These are phyloP conservation scores for Pseudogymnoascus sp. DNA, from an alignment of 2,329 filamentous ascomycete genomes.

Conservation along the genomic window DNA sequence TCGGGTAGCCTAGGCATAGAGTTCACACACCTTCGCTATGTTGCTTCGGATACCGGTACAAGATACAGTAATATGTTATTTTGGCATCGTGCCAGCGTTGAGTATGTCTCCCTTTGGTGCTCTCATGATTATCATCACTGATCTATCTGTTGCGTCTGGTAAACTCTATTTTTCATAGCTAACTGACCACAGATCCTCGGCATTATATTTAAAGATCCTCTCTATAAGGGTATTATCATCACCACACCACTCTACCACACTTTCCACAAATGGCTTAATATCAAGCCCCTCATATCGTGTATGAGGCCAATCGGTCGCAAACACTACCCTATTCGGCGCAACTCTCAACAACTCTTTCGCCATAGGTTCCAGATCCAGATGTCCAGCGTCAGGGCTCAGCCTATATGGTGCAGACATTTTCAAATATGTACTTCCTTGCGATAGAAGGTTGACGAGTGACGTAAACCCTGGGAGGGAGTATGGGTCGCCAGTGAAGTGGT, in stretches of 20 bases:
- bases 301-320: constrained; percentile 58
- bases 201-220: constrained; percentile 47
- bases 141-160: neutral
- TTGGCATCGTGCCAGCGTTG: neutral
- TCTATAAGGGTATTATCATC: constrained; percentile 36
- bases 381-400: constrained; percentile 35
- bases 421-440: constrained; percentile 33
- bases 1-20: neutral
- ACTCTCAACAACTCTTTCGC: constrained; percentile 40
- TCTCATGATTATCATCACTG: neutral
- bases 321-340: constrained; percentile 40
- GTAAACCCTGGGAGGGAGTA: constrained; percentile 42
- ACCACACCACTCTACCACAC: constrained; percentile 45
- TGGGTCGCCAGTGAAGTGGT: constrained; percentile 26
- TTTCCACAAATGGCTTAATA: constrained; percentile 45
- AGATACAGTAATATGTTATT: neutral
- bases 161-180: constrained; percentile 12
- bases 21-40: neutral
- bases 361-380: constrained; percentile 40
- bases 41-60: neutral
- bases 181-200: constrained; percentile 41
- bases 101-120: neutral
- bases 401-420: constrained; percentile 46
- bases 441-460: constrained; percentile 39
- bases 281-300: constrained; percentile 52